Evolutionary conservation across 176 grass and related monocot genomes (phyloP).

Genomic region (Oryza meridionalis): DNA sequence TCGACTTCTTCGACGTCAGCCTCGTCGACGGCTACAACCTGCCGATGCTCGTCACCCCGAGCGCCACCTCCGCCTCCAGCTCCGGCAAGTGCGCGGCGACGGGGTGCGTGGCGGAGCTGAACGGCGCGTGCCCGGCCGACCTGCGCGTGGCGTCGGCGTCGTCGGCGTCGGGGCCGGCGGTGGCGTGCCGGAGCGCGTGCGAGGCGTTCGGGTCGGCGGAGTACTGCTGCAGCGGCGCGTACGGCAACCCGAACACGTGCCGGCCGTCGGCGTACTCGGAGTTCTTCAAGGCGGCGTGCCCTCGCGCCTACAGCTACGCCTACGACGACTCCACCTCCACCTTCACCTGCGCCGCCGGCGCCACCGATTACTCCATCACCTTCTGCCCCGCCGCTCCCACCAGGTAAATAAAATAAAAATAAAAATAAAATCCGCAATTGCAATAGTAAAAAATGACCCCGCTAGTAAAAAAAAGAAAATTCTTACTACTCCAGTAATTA

Average conservation of each 20-base stretch:
- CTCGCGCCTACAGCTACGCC: constrained; percentile 69
- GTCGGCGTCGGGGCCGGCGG: background rate
- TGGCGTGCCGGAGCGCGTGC: constrained; percentile 68
- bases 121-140: constrained; percentile 56
- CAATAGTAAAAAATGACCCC: constrained; percentile 11
- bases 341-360: constrained; percentile 61
- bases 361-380: constrained; percentile 50
- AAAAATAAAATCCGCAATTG: background rate
- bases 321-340: constrained; percentile 70
- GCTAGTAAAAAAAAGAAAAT: background rate
- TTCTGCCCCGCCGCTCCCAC: constrained; percentile 58
- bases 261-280: constrained; percentile 52
- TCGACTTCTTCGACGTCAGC: constrained; percentile 81
- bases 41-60: constrained; percentile 49
- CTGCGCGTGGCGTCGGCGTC: constrained; percentile 36
- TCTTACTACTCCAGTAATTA: background rate
- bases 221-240: constrained; percentile 69
- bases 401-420: constrained; percentile 2
- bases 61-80: background rate
- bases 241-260: constrained; percentile 45
- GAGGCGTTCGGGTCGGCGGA: constrained; percentile 52
- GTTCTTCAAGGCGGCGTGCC: constrained; percentile 69
- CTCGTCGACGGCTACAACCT: constrained; percentile 76
- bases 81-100: constrained; percentile 52
- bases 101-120: constrained; percentile 65